These are phyloP conservation scores for Paraurostyla sp. DNA, from an alignment of 73 alveolate genomes.

Conservation along the genomic window DNA sequence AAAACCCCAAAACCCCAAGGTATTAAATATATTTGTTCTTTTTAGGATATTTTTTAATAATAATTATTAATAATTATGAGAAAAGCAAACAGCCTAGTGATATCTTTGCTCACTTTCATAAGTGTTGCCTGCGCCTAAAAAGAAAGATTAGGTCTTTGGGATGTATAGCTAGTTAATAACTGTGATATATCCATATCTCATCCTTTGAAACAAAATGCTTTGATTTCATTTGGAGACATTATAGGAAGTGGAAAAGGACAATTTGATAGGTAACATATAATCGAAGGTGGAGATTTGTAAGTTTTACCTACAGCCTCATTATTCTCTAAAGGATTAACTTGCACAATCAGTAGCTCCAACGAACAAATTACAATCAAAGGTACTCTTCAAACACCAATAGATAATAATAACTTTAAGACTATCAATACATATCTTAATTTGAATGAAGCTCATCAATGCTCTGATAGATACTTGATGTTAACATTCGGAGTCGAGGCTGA, in stretches of 20 bases:
- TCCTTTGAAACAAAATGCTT: neutral
- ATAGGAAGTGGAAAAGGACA: neutral
- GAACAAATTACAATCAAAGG: neutral
- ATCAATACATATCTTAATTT: neutral
- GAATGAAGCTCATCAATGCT: too few species aligned
- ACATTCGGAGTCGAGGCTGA: neutral
- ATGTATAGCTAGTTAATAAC: neutral
- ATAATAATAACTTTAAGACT: neutral
- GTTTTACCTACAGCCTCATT: neutral
- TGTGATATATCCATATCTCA: neutral
- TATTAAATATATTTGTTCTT: too few species aligned
- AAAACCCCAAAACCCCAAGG: too few species aligned
- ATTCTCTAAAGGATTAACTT: neutral
- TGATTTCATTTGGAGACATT: neutral
- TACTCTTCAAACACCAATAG: neutral
- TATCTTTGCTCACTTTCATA: too few species aligned
- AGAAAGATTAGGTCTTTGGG: constrained; percentile 4
- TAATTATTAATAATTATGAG: too few species aligned
- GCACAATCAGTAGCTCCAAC: neutral
- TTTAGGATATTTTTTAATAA: too few species aligned
- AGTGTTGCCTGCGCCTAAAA: too few species aligned
- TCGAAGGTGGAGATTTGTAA: constrained; percentile 26
- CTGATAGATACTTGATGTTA: neutral
- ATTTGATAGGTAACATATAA: neutral
- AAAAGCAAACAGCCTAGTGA: too few species aligned